Conservation (phyloP, 2,329 filamentous ascomycete genomes). For the Lachnellula occidentalis region DNA sequence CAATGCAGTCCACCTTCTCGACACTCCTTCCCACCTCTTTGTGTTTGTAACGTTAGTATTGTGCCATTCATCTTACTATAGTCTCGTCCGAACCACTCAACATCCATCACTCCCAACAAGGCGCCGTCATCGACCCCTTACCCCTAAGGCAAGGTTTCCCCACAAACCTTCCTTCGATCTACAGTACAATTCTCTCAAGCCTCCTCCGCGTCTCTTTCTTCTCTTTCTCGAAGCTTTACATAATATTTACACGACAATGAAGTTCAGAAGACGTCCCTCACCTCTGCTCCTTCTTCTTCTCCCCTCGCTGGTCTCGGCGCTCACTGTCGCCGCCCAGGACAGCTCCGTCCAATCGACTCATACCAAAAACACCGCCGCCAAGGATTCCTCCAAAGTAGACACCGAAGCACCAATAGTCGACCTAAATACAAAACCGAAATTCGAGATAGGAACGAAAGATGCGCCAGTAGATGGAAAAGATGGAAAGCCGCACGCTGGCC, state of each 20-base stretch:
- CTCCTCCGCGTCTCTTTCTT: background rate
- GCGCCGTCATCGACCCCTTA: background rate
- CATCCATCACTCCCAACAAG: background rate
- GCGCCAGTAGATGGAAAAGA: slow-evolving; percentile 89
- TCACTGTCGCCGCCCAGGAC: slow-evolving; percentile 27
- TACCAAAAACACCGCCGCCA: slow-evolving; percentile 18
- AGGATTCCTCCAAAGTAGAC: slow-evolving; percentile 14
- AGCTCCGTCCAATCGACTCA: slow-evolving; percentile 15
- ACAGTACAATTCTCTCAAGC: no score
- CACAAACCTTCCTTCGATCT: background rate
- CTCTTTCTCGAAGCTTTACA: background rate
- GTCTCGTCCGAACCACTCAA: background rate
- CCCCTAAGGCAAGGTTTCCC: background rate
- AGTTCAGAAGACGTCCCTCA: slow-evolving; percentile 47
- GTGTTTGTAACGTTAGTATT: background rate
- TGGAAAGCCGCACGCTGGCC: slow-evolving; percentile 87
- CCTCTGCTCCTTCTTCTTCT: slow-evolving; percentile 57
- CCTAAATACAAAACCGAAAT: slow-evolving; percentile 30
- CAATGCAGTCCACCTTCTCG: background rate
- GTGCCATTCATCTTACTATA: background rate
- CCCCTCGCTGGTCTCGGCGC: slow-evolving; percentile 46
- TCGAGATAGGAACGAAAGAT: slow-evolving; percentile 58
- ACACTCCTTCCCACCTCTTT: background rate
- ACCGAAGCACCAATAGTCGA: slow-evolving; percentile 20
- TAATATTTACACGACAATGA: slow-evolving; percentile 42